phyloP scores from a whole-genome alignment of 495 filamentous ascomycete genomes.

The Penicillium robsamsonii region DNA sequence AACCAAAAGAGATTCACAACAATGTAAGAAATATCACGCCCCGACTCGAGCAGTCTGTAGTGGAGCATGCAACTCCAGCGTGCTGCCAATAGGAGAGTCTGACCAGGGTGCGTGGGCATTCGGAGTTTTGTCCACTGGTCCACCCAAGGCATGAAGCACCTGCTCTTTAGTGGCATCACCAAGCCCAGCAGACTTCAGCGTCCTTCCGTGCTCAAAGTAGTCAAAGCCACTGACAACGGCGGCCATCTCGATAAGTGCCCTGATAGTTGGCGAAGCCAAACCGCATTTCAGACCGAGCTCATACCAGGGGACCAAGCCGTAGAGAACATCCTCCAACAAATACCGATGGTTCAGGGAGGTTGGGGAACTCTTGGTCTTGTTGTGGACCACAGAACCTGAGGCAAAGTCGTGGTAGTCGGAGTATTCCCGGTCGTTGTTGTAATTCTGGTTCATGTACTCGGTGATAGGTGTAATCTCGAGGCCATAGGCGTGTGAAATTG shows the following conservation, averaged over 20 bases:
- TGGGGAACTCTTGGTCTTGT: conserved; percentile 22
- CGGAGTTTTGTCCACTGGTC: conserved; percentile 14
- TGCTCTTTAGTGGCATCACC: conserved; percentile 72
- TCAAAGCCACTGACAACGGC: conserved; percentile 49
- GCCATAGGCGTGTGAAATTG: conserved; percentile 17
- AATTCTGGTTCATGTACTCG: conserved; percentile 23
- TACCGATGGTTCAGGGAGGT: conserved; percentile 19
- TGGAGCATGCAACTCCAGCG: conserved; percentile 9
- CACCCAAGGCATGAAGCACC: conserved; percentile 70
- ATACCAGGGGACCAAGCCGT: conserved; percentile 21
- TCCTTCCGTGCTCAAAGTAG: conserved; percentile 83
- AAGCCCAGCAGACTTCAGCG: conserved; percentile 74
- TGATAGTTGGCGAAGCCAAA: conserved; percentile 19
- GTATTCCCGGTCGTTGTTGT: conserved; percentile 15
- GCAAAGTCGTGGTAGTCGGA: conserved; percentile 21
- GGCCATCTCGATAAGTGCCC: conserved; percentile 20
- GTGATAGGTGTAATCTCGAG: conserved; percentile 18
- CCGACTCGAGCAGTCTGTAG: conserved; percentile 13
- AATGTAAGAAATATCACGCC: background rate
- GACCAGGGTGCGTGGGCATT: background rate
- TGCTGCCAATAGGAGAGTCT: conserved; percentile 11
- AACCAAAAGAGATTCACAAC: background rate
- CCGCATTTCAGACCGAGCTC: conserved; percentile 19
- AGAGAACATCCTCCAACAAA: conserved; percentile 18
- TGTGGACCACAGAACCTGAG: conserved; percentile 17